Percentiles rank a stretch among this genome's conserved stretches.
Conservation (phyloP, 495 filamentous ascomycete genomes). For the Penicillium tannophilum region DNA sequence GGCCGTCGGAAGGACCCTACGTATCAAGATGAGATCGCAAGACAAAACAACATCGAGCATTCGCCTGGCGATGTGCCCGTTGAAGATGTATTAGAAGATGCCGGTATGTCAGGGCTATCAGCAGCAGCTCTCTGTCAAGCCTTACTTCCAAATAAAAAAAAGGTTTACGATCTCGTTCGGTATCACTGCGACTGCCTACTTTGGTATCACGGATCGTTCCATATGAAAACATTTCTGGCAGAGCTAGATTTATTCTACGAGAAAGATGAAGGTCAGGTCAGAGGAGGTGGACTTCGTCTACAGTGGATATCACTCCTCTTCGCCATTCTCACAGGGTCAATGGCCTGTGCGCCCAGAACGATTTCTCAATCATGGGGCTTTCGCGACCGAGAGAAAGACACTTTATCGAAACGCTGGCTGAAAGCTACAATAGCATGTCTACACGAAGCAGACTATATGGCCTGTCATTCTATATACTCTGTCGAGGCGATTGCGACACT, state of each 20-base stretch:
- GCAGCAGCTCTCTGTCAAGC: slow-evolving; percentile 27
- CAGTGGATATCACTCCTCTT: slow-evolving; percentile 47
- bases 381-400: slow-evolving; percentile 30
- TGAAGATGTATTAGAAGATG: slow-evolving; percentile 23
- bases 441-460: slow-evolving; percentile 39
- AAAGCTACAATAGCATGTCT: slow-evolving; percentile 39
- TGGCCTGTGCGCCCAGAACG: slow-evolving; percentile 35
- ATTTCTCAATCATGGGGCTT: slow-evolving; percentile 39
- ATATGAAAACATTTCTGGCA: slow-evolving; percentile 31
- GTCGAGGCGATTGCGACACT: slow-evolving; percentile 42
- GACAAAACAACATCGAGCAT: slow-evolving; percentile 20
- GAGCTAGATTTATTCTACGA: slow-evolving; percentile 36
- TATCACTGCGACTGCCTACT: slow-evolving; percentile 43
- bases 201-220: slow-evolving; percentile 44
- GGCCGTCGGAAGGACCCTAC: slow-evolving; percentile 42
- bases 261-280: slow-evolving; percentile 25
- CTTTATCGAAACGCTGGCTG: slow-evolving; percentile 38
- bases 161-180: slow-evolving; percentile 34
- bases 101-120: slow-evolving; percentile 1
- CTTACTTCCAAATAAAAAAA: slow-evolving; percentile 33
- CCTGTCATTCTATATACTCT: slow-evolving; percentile 34
- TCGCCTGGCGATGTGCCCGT: slow-evolving; percentile 26
- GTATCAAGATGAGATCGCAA: slow-evolving; percentile 29
- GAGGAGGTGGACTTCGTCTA: slow-evolving; percentile 24
- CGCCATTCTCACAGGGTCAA: slow-evolving; percentile 39